phyloP scores from a whole-genome alignment of 805 yeast genomes.

The Osmozyma mogii region DNA sequence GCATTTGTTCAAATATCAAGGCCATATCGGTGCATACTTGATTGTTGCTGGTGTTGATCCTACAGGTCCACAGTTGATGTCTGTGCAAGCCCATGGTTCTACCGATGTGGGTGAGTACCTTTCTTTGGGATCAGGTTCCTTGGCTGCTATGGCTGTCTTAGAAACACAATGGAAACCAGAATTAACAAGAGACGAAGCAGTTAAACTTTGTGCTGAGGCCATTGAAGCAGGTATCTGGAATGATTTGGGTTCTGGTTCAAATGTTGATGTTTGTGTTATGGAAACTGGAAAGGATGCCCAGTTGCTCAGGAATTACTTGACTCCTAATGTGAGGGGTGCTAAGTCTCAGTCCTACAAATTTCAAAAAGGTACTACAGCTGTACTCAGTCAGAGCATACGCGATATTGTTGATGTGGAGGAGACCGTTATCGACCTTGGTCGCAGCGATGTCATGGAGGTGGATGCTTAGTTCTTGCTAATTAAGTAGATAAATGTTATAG shows the following conservation, averaged over 20 bases:
- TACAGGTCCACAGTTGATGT: conserved; percentile 86
- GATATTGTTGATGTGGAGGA: conserved; percentile 64
- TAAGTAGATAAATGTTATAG: no score
- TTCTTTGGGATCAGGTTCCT: conserved; percentile 91
- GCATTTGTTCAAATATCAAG: conserved; percentile 94
- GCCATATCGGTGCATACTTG: conserved; percentile 93
- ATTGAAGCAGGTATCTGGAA: conserved; percentile 98
- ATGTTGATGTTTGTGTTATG: conserved; percentile 96
- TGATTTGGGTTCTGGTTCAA: conserved; percentile 97
- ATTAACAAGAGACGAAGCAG: conserved; percentile 82
- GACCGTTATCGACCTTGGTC: conserved; percentile 37
- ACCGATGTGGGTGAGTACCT: conserved; percentile 93
- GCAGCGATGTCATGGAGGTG: conserved; percentile 33
- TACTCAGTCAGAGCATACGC: conserved; percentile 60
- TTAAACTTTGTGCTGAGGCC: conserved; percentile 82
- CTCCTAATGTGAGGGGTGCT: conserved; percentile 80
- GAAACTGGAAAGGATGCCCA: conserved; percentile 85
- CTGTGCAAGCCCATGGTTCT: conserved; percentile 96
- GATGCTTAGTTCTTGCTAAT: no score
- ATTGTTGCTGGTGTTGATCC: conserved; percentile 98
- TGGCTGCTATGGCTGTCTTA: conserved; percentile 97
- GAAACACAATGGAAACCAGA: conserved; percentile 82
- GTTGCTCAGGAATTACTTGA: conserved; percentile 76
- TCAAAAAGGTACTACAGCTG: conserved; percentile 89
- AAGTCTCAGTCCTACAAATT: conserved; percentile 83